Conservation (phyloP, 2,329 filamentous ascomycete species). For the Trichoderma lentiforme region DNA sequence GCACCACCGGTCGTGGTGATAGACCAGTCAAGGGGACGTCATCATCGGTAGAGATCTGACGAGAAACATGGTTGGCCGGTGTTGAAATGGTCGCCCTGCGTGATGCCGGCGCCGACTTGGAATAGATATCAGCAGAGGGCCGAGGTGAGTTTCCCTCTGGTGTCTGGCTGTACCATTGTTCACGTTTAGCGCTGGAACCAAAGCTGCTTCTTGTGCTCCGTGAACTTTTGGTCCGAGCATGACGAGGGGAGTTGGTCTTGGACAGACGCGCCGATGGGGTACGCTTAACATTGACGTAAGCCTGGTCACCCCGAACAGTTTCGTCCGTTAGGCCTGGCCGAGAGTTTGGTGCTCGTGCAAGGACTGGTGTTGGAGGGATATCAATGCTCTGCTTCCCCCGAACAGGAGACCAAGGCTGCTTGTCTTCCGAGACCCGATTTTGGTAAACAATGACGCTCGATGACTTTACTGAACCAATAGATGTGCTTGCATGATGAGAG, state of each 20-base stretch:
- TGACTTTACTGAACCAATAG: constrained; percentile 41
- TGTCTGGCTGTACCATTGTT: constrained; percentile 38
- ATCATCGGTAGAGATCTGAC: constrained; percentile 44
- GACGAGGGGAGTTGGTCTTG: constrained; percentile 41
- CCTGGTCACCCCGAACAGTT: constrained; percentile 56
- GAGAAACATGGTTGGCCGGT: constrained; percentile 37
- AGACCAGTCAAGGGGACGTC: constrained; percentile 44
- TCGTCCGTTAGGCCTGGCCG: constrained; percentile 61
- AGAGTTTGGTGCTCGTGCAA: constrained; percentile 61
- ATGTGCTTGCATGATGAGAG: constrained; percentile 29
- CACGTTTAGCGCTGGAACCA: constrained; percentile 41
- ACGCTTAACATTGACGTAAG: constrained; percentile 54
- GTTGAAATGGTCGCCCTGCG: constrained; percentile 33
- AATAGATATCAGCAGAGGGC: constrained; percentile 33
- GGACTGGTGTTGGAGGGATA: constrained; percentile 47
- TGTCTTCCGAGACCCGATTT: constrained; percentile 31
- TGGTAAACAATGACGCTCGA: constrained; percentile 55
- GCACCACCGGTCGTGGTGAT: constrained; percentile 48
- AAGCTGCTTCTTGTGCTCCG: constrained; percentile 44
- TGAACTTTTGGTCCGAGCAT: constrained; percentile 36
- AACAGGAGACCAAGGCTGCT: constrained; percentile 31
- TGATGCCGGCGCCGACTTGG: constrained; percentile 24
- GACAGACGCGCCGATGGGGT: constrained; percentile 49
- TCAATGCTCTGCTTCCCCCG: constrained; percentile 44
- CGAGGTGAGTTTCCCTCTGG: constrained; percentile 33